These are phyloP conservation scores for Lolium multiflorum DNA, from an alignment of 176 grass and related monocot species.

Conservation along the genomic window DNA sequence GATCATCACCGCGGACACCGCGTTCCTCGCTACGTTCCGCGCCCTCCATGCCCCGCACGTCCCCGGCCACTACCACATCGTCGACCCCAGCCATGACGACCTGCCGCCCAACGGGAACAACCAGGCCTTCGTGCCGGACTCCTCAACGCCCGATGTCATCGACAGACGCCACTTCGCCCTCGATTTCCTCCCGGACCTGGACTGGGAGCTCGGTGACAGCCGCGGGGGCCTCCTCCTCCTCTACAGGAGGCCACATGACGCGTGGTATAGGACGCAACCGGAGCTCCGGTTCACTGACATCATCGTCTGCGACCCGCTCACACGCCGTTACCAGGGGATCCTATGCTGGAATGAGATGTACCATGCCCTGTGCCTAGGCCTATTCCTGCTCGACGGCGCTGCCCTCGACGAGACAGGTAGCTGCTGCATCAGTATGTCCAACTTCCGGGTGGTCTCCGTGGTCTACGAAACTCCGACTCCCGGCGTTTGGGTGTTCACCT, in stretches of 20 bases:
- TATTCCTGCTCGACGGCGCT: constrained; percentile 18
- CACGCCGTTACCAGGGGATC: neutral
- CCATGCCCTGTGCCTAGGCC: neutral
- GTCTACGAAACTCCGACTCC: neutral
- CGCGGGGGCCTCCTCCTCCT: constrained; percentile 3
- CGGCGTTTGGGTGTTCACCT: constrained; percentile 11
- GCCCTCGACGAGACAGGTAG: neutral
- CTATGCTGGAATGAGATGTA: neutral
- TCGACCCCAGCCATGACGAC: neutral
- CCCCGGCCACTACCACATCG: constrained; percentile 8
- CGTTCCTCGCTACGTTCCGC: neutral
- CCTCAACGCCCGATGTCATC: neutral
- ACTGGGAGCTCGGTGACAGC: constrained; percentile 25
- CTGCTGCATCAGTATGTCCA: neutral
- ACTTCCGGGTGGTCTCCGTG: neutral
- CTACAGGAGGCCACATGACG: neutral
- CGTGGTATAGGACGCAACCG: neutral
- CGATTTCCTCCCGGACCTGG: constrained; percentile 1
- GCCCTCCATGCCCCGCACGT: neutral
- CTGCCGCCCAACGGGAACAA: neutral
- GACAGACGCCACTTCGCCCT: constrained; percentile 8
- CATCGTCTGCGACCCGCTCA: constrained; percentile 18
- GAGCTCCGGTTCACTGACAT: neutral
- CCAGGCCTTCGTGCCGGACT: constrained; percentile 16
- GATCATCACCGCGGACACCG: neutral